Conservation (phyloP, 176 grass and related monocot genomes). For the Eragrostis nindensis region DNA sequence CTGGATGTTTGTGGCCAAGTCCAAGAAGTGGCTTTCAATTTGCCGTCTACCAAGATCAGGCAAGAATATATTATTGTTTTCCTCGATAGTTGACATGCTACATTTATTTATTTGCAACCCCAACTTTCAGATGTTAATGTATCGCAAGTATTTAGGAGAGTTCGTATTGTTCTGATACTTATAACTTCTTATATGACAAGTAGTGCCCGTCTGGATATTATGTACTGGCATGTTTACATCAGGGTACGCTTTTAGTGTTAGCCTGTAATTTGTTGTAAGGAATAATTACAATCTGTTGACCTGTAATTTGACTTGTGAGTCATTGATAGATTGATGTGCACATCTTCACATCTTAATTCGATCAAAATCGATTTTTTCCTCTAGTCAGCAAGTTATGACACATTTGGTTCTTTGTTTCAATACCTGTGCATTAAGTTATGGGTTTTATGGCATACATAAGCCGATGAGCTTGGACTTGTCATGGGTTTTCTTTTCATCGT, state of each 20-base stretch:
- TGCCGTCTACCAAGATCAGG: conserved; percentile 96
- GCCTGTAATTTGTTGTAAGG: background rate
- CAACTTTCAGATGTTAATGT: conserved; percentile 1
- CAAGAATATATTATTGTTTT: conserved; percentile 47
- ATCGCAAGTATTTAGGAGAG: background rate
- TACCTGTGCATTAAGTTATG: conserved; percentile 4
- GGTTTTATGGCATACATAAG: background rate
- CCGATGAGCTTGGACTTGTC: conserved; percentile 16
- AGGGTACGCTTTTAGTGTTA: background rate
- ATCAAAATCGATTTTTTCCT: background rate
- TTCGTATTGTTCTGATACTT: conserved; percentile 14
- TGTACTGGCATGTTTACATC: conserved; percentile 9
- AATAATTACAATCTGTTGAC: background rate
- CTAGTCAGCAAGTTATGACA: conserved; percentile 15
- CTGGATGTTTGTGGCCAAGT: conserved; percentile 92
- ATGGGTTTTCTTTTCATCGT: conserved; percentile 12
- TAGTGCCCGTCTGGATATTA: conserved; percentile 6
- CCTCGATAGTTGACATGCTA: conserved; percentile 7
- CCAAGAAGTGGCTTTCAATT: conserved; percentile 98
- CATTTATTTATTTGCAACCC: conserved; percentile 9
- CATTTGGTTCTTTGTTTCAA: conserved; percentile 16
- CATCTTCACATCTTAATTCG: background rate
- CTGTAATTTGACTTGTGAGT: background rate
- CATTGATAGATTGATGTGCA: conserved; percentile 21
- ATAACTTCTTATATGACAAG: conserved; percentile 11